Base-by-base conservation (phyloP, 805 yeast genomes). In the Clavispora phyllophila region DNA sequence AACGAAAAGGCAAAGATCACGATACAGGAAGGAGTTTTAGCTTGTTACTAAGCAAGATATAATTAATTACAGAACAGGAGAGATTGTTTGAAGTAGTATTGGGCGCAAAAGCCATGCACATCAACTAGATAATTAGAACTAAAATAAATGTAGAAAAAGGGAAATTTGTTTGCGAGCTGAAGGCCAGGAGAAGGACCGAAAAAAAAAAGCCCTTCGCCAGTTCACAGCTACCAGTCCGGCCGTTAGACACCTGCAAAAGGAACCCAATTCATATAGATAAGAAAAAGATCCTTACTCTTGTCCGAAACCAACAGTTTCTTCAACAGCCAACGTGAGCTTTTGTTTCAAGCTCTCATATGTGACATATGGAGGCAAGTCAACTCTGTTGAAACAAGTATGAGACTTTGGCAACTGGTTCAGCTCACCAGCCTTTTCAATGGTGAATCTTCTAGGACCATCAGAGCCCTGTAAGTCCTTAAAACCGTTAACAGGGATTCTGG, bases 371-470 rank as follows among this genome's bases (percentile, higher is more conserved):
- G 99, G 99, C 59, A 93, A 76, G 71, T 93, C 99, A 41, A 93
- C 97, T 71, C 99, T 86, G 72, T 93, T 93, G 79, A 93, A 93
- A 76, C 99, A 91, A 2, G 99, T 93, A 63, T 93, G 99, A 9
- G 96, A 87, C 66, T 93, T 93, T 36, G 99, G 99, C 57, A 93
- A 70, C 69, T 90, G 96, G 58, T 81, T 83, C 26, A 84, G 60
- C 63, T 91, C 98, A 45, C 99, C 99, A 9, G 98, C 98, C 65
- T 90, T 90, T 65, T 93, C 99, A 63, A 93, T 91, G 6, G 99
- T 93, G 66, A 93, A 93, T 62, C 98, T 81, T 76, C 99, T 86
- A 41, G 99, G 99, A 45, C 99, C 99, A 69, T 93, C 99, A 19
- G 96, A 86, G 52, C 99, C 99, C 70, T 93, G 99, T 56, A 93